Evolutionary conservation across 805 yeast species (phyloP), one percentile per base, ranked within the genome.

Genomic region (Kluyveromyces nonfermentans): DNA sequence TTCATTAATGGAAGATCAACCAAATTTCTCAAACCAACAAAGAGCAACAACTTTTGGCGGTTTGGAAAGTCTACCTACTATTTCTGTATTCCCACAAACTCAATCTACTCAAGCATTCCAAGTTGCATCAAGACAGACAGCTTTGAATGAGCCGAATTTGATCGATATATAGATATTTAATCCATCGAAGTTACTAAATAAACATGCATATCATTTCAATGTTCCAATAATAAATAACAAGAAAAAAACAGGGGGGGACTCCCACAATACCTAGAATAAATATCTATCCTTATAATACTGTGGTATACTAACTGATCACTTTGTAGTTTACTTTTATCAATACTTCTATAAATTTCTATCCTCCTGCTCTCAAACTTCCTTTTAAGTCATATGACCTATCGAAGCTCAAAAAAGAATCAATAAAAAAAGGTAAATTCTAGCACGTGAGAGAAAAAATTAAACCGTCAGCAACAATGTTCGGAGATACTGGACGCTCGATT

Each of bases 161-260:
- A 60, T 60, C 44, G 65, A 60, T 54, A 57, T 60, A 43, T 60
- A 46, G 51, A 39, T 12, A 40, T n/a, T n/a, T n/a, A 32, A 34
- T 19, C 30, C 9, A 38, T 14, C 21, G 5, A 28, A 38, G 10
- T 16, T 16, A 10, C 34, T 19, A 25, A 25, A 25, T 25, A 25
- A 25, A 25, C 30, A 14, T 25, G 30, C 30, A 25, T 25, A 25
- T 25, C 7, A 25, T 25, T 25, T 25, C 9, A 10, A 10, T 4
- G 12, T 14, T 25, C 9, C 30, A 10, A 25, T 25, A 25, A 25
- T 25, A 14, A 25, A 25, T 10, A 25, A n/a, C n/a, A n/a, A n/a
- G n/a, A n/a, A n/a, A n/a, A n/a, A n/a, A n/a, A n/a, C n/a, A n/a
- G n/a, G n/a, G n/a, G n/a, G n/a, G n/a, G n/a, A n/a, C n/a, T n/a